Evolutionary conservation across 2,329 filamentous ascomycete species (phyloP), one percentile per base, ranked within the genome.

Genomic region (Neonectria neomacrospora): DNA sequence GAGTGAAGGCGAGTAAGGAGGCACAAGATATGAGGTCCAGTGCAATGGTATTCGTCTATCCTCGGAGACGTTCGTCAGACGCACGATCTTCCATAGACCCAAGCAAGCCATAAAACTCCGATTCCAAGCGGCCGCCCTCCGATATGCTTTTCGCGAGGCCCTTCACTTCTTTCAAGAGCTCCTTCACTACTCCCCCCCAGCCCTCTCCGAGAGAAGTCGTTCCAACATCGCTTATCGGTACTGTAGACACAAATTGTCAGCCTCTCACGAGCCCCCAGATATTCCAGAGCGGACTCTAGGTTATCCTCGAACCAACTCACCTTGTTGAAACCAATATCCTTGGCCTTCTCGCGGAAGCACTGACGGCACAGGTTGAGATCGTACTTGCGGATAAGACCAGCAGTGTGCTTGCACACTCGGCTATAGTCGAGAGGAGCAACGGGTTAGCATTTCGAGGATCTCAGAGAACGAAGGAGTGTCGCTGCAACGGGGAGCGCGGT

Each of bases 351-450:
- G 78, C 89, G 86, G 87, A 91, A 91, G 86, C 89, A 91, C 81
- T 91, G 89, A 87, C 89, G 88, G 88, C 89, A 91, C 80, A 91
- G 88, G 85, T 97, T 93, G 77, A 97, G 89, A 81, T 96, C 95
- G 87, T 99, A 99, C 88, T 99, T 99, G 88, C 96, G 94, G 90
- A 99, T 97, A 76, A 99, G 90, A 96, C 96, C 96, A 80, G 96
- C 95, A 81, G 89, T 90, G 92, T 99, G 95, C 81, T 94, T 93
- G 93, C 86, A 89, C 79, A 88, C 85, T 71, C 86, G 86, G 86
- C 86, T 88, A 73, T 72, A 73, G 48, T 50, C 10, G 28, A 34
- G 47, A 32, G 70, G 41, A 66, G 58, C 62, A 66, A 68, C 54
- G 68, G 63, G 76, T 79, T 74, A 79, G 77, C 71, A 70, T 50